phyloP scores from a whole-genome alignment of 768 basidiomycete species.

The Lactarius deliciosus region DNA sequence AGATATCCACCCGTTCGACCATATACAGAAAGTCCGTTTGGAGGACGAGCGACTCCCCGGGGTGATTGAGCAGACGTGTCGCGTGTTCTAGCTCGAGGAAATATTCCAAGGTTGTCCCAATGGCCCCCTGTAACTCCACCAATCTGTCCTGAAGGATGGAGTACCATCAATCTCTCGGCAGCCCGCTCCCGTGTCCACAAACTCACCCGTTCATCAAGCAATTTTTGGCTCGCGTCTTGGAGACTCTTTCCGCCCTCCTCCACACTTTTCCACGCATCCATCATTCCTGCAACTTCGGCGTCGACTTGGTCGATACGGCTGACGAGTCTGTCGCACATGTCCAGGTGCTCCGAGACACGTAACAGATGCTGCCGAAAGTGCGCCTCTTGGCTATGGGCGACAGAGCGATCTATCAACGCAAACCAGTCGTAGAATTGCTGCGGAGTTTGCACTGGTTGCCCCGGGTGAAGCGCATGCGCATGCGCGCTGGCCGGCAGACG shows the following conservation, averaged over 20 bases:
- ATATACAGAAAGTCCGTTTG: slow-evolving; percentile 91
- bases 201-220: slow-evolving; percentile 86
- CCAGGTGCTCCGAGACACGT: slow-evolving; percentile 71
- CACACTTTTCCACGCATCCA: slow-evolving; percentile 81
- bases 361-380: slow-evolving; percentile 86
- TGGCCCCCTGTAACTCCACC: slow-evolving; percentile 77
- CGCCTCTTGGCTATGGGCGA: slow-evolving; percentile 91
- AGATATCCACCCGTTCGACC: slow-evolving; percentile 94
- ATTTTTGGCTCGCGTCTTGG: slow-evolving; percentile 85
- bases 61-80: slow-evolving; percentile 90
- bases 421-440: slow-evolving; percentile 99
- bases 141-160: slow-evolving; percentile 60
- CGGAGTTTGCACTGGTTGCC: slow-evolving; percentile 78
- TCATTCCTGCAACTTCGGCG: slow-evolving; percentile 72
- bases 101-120: slow-evolving; percentile 79
- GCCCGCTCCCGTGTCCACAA: neutral
- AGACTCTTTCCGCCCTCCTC: slow-evolving; percentile 91
- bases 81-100: slow-evolving; percentile 94
- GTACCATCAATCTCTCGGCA: neutral
- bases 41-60: slow-evolving; percentile 88
- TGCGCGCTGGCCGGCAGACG: slow-evolving; percentile 20
- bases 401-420: slow-evolving; percentile 81
- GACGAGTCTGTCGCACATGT: slow-evolving; percentile 74
- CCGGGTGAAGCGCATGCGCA: slow-evolving; percentile 66
- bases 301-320: slow-evolving; percentile 73